These are phyloP conservation scores for Hirschioporus abietinus DNA, from an alignment of 768 basidiomycete species.

Conservation along the genomic window DNA sequence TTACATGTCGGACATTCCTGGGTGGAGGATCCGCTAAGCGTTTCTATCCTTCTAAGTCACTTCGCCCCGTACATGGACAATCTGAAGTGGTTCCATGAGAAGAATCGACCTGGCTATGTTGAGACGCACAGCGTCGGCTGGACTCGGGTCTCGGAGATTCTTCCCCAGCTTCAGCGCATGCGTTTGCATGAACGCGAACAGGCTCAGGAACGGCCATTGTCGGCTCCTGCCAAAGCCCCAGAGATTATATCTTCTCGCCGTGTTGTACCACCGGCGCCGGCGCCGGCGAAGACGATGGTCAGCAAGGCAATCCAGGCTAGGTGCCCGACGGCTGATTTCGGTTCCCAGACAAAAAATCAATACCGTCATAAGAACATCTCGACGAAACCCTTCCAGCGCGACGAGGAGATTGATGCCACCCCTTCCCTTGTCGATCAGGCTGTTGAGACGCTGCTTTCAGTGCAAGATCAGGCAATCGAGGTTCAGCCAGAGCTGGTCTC, in stretches of 20 bases:
- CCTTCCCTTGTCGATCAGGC: constrained; percentile 39
- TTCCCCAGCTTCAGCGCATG: constrained; percentile 68
- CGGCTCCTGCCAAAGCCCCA: constrained; percentile 17
- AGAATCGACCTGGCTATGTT: constrained; percentile 63
- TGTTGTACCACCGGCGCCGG: constrained; percentile 9
- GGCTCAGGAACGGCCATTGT: constrained; percentile 10
- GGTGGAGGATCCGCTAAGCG: constrained; percentile 61
- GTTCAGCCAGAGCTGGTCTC: constrained; percentile 16
- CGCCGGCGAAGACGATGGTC: constrained; percentile 15
- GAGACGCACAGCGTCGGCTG: constrained; percentile 64
- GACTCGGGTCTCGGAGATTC: constrained; percentile 61
- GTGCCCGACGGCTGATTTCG: constrained; percentile 35
- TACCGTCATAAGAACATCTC: constrained; percentile 21
- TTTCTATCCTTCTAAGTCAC: constrained; percentile 71
- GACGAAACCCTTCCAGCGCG: not conserved
- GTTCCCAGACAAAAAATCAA: constrained; percentile 34
- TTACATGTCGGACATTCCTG: constrained; percentile 75
- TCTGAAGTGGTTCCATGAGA: constrained; percentile 75
- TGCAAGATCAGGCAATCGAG: constrained; percentile 27
- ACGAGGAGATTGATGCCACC: constrained; percentile 40
- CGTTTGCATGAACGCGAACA: constrained; percentile 57
- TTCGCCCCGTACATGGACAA: constrained; percentile 65
- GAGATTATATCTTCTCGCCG: constrained; percentile 19
- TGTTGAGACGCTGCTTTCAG: constrained; percentile 39
- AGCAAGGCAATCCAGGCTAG: constrained; percentile 15